Conservation (phyloP, 1,139 yeast genomes). For the Geotrichum aggregatum region DNA sequence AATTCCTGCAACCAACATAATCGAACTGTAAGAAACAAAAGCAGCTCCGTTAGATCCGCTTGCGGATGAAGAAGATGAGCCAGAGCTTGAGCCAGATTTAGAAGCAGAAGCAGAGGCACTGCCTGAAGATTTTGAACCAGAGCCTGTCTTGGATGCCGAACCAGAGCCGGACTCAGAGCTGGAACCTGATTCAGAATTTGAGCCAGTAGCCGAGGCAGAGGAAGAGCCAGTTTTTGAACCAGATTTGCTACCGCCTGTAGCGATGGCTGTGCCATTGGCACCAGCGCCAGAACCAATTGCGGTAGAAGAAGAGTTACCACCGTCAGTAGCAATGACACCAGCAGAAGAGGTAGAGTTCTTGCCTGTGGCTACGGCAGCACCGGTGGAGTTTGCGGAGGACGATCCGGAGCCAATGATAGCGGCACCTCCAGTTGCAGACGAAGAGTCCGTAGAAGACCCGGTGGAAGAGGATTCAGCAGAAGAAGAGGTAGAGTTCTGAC, state of each 20-base stretch:
- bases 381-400: slow-evolving; percentile 20
- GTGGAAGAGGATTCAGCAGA: slow-evolving; percentile 24
- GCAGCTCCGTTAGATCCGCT: slow-evolving; percentile 14
- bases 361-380: too few relatives aligned
- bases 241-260: slow-evolving; percentile 15
- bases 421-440: slow-evolving; percentile 23
- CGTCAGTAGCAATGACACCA: neutral
- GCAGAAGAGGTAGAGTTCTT: too few relatives aligned
- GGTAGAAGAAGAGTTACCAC: slow-evolving; percentile 14
- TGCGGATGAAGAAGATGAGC: slow-evolving; percentile 5
- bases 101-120: slow-evolving; percentile 19
- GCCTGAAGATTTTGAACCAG: slow-evolving; percentile 12
- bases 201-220: neutral
- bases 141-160: slow-evolving; percentile 18
- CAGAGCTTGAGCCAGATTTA: slow-evolving; percentile 1
- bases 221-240: slow-evolving; percentile 5
- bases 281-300: slow-evolving; percentile 18
- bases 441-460: slow-evolving; percentile 17
- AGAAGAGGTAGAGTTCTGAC: slow-evolving; percentile 22
- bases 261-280: slow-evolving; percentile 20
- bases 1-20: slow-evolving; percentile 18
- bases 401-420: slow-evolving; percentile 22
- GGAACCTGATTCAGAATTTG: slow-evolving; percentile 18
- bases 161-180: slow-evolving; percentile 19
- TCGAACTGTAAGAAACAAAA: slow-evolving; percentile 17